Conservation (phyloP, 495 filamentous ascomycete species). For the Talaromyces nanjingensis region DNA sequence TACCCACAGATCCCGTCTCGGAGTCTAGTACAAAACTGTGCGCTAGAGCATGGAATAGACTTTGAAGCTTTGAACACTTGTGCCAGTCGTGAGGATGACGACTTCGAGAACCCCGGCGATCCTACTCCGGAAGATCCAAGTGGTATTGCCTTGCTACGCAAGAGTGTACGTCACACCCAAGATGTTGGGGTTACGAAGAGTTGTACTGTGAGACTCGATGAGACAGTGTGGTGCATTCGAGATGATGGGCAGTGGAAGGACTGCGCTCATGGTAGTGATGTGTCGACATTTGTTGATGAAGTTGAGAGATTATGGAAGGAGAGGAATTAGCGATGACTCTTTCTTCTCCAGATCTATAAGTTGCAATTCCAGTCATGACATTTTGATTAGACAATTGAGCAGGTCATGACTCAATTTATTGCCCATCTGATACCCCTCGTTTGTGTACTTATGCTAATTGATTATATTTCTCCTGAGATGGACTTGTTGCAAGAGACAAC, state of each 20-base stretch:
- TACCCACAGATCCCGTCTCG: conserved; percentile 70
- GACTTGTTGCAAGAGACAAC: background rate
- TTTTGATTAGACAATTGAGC: background rate
- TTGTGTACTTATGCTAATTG: background rate
- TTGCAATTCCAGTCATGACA: background rate
- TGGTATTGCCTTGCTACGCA: conserved; percentile 58
- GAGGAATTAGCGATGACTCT: conserved; percentile 17
- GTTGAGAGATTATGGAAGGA: conserved; percentile 46
- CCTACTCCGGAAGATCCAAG: conserved; percentile 20
- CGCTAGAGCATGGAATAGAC: conserved; percentile 79
- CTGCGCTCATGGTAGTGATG: conserved; percentile 61
- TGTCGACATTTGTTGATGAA: conserved; percentile 67
- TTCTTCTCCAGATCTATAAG: background rate
- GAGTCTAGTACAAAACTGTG: conserved; percentile 71
- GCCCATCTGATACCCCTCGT: background rate
- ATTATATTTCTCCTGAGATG: no score
- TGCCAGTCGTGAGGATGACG: conserved; percentile 41
- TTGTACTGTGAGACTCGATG: conserved; percentile 80
- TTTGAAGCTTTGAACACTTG: conserved; percentile 81
- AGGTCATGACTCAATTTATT: background rate
- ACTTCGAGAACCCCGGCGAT: conserved; percentile 50
- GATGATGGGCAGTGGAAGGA: conserved; percentile 77
- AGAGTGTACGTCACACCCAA: conserved; percentile 65
- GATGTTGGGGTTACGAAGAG: conserved; percentile 68
- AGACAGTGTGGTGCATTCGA: conserved; percentile 73